phyloP scores from a whole-genome alignment of 2,329 filamentous ascomycete species.

The Colletotrichum sp. region DNA sequence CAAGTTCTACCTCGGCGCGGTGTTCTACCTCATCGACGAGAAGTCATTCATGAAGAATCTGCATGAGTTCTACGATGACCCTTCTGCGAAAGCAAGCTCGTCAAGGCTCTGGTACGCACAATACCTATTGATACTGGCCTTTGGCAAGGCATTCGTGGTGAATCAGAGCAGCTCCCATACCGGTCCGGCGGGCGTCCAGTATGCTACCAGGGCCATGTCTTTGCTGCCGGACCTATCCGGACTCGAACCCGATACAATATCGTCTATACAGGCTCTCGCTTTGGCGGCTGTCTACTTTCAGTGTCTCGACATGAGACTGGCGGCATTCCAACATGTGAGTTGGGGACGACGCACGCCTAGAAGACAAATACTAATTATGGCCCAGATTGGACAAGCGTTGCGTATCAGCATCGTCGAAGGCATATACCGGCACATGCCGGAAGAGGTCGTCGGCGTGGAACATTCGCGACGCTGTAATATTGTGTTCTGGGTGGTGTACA shows the following conservation, averaged over 20 bases:
- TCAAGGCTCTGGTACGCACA: constrained; percentile 34
- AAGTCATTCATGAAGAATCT: constrained; percentile 22
- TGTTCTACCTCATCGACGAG: constrained; percentile 28
- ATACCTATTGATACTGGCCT: constrained; percentile 35
- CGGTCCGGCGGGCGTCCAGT: constrained; percentile 39
- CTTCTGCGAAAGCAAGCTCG: constrained; percentile 19
- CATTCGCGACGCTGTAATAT: constrained; percentile 22
- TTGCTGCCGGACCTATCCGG: constrained; percentile 40
- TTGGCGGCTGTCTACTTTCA: constrained; percentile 43
- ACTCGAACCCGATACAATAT: constrained; percentile 32
- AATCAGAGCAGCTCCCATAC: constrained; percentile 26
- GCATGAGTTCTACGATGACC: constrained; percentile 27
- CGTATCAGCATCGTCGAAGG: constrained; percentile 36
- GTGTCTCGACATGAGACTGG: constrained; percentile 43
- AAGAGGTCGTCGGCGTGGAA: constrained; percentile 16
- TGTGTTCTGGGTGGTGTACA: constrained; percentile 23
- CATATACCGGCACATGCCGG: constrained; percentile 21
- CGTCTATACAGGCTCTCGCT: constrained; percentile 36
- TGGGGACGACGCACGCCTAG: too few relatives aligned
- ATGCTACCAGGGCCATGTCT: constrained; percentile 42
- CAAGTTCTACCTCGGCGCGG: constrained; percentile 27
- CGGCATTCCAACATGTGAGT: constrained; percentile 40
- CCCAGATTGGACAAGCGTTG: constrained; percentile 35
- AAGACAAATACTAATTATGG: neutral
- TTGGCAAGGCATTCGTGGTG: constrained; percentile 34